phyloP scores from a whole-genome alignment of 192 early-diverging fungal genomes.

The Linnemannia zychae region DNA sequence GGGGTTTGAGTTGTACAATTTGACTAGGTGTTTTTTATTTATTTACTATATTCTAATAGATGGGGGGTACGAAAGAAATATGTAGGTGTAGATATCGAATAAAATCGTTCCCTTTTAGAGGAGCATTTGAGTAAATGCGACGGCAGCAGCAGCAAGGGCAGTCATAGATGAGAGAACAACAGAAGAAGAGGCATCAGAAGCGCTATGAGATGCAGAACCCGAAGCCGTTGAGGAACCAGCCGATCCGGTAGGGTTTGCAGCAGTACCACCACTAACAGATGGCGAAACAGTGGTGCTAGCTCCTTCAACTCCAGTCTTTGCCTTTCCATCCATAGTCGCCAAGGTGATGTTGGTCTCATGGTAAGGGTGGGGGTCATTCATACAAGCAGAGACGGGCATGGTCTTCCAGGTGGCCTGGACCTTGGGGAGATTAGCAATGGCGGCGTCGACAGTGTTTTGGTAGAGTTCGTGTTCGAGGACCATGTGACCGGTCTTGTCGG shows the following conservation, averaged over 20 bases:
- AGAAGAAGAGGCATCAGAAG: not conserved
- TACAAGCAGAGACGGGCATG: constrained; percentile 52
- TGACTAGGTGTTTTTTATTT: too few relatives aligned
- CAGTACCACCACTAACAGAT: not conserved
- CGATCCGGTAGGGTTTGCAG: not conserved
- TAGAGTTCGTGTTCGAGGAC: constrained; percentile 64
- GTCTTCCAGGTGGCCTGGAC: constrained; percentile 50
- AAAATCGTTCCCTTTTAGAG: not conserved
- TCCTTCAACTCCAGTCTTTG: constrained; percentile 14
- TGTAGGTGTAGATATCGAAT: not conserved
- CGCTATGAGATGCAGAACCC: not conserved
- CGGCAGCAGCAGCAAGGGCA: not conserved
- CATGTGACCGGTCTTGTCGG: constrained; percentile 57
- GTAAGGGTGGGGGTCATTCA: constrained; percentile 56
- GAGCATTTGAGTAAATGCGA: not conserved
- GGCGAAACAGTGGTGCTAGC: not conserved
- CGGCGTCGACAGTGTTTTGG: constrained; percentile 56
- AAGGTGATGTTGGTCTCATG: constrained; percentile 38
- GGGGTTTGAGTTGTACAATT: too few relatives aligned
- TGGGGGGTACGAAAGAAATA: too few relatives aligned
- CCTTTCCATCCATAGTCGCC: constrained; percentile 33
- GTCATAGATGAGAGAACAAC: not conserved
- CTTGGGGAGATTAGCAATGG: constrained; percentile 57
- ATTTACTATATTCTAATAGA: too few relatives aligned
- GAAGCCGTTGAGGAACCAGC: not conserved